These are phyloP conservation scores for Quercus phellos DNA, from an alignment of 331 rosid species.

Conservation along the genomic window DNA sequence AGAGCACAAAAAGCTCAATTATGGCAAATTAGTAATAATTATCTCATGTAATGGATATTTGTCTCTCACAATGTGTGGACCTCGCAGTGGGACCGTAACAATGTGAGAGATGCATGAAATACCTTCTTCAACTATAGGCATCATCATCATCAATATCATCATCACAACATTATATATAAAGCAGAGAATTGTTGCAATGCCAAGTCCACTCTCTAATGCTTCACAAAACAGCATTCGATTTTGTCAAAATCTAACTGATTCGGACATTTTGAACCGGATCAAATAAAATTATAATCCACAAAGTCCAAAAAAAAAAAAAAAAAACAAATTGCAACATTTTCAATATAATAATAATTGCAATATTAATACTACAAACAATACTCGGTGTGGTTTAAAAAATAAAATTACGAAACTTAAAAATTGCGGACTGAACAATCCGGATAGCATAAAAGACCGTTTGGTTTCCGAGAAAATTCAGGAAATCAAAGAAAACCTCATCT, in stretches of 20 bases:
- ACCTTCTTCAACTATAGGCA: too few relatives aligned
- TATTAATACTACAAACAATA: too few relatives aligned
- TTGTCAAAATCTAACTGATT: neutral
- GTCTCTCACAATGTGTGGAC: too few relatives aligned
- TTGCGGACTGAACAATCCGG: neutral
- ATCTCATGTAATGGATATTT: too few relatives aligned
- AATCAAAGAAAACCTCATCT: neutral
- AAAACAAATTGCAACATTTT: neutral
- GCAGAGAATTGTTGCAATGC: neutral
- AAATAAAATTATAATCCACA: neutral
- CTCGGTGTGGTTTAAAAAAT: neutral
- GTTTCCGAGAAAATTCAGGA: neutral
- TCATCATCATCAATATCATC: neutral
- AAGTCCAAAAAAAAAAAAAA: neutral
- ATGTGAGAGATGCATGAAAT: too few relatives aligned
- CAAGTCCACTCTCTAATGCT: neutral
- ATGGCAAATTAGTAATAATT: too few relatives aligned
- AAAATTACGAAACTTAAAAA: neutral
- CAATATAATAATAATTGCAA: too few relatives aligned
- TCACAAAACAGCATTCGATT: neutral
- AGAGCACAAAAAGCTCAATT: too few relatives aligned
- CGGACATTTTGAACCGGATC: neutral
- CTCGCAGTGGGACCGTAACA: too few relatives aligned
- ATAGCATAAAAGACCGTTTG: neutral
- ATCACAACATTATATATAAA: neutral